These are phyloP conservation scores for Cordyceps javanica DNA, from an alignment of 2,329 filamentous ascomycete species.

Conservation along the genomic window DNA sequence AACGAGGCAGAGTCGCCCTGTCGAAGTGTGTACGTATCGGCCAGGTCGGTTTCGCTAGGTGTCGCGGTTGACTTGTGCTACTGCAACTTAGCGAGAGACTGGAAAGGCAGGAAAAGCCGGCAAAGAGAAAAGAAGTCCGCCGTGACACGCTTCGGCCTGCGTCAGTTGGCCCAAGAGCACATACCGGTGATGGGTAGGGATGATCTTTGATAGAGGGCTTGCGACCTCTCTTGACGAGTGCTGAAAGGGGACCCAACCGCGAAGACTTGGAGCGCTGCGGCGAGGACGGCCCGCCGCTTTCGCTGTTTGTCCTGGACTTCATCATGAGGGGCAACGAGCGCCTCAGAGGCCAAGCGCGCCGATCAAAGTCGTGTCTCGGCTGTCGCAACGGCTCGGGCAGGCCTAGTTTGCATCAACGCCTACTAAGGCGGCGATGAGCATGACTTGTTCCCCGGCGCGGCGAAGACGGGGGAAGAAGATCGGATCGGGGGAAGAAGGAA, in stretches of 20 bases:
- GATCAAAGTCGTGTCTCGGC: neutral
- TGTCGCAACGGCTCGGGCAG: neutral
- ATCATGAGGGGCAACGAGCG: neutral
- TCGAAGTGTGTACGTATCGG: slow-evolving; percentile 1
- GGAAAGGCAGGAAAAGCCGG: slow-evolving; percentile 7
- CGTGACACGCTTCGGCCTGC: neutral
- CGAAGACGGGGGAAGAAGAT: neutral
- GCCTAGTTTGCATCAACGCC: neutral
- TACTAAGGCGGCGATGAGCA: neutral
- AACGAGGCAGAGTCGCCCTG: slow-evolving; percentile 20
- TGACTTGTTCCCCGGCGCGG: neutral
- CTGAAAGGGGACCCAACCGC: slow-evolving; percentile 5
- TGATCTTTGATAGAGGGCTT: slow-evolving; percentile 3
- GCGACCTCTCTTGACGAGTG: slow-evolving; percentile 6
- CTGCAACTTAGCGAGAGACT: slow-evolving; percentile 14
- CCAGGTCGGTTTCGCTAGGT: slow-evolving; percentile 3
- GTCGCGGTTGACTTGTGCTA: neutral
- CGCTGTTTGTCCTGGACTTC: slow-evolving; percentile 9
- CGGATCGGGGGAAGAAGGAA: neutral
- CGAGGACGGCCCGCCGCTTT: slow-evolving; percentile 1
- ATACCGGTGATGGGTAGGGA: neutral
- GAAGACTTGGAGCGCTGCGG: neutral
- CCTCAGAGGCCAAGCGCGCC: neutral
- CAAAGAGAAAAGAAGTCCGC: neutral
- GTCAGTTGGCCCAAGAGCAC: neutral